A percentile compares a stretch with the other conserved stretches of the same genome.
Conservation (phyloP, 129 eudicot species). For the Logfia minima region DNA sequence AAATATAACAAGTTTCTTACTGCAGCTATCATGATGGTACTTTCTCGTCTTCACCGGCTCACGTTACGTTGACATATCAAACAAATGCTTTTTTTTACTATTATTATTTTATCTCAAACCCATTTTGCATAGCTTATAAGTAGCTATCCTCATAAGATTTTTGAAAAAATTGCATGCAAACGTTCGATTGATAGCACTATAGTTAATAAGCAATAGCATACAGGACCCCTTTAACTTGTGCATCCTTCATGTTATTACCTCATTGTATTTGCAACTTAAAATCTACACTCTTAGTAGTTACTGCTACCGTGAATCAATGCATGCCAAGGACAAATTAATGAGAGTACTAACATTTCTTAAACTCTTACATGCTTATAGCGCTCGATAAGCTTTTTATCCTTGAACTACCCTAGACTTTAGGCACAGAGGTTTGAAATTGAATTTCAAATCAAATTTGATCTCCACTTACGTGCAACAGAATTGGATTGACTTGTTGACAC, state of each 20-base stretch:
- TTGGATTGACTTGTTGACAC: background rate
- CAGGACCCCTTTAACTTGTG: background rate
- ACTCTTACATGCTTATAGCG: no score
- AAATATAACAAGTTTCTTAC: background rate
- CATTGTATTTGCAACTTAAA: background rate
- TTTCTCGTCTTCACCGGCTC: slow-evolving; percentile 7
- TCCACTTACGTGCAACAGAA: background rate
- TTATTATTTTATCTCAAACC: no score
- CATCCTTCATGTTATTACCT: background rate
- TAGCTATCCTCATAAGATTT: background rate
- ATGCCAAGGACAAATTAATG: background rate
- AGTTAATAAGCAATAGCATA: background rate
- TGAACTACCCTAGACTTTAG: background rate
- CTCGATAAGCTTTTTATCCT: no score
- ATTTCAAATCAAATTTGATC: background rate
- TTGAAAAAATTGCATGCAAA: background rate
- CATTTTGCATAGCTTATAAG: background rate
- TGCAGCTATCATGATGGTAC: slow-evolving; percentile 10
- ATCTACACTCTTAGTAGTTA: background rate
- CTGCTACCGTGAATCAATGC: background rate
- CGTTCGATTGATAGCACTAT: background rate
- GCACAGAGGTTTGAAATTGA: background rate
- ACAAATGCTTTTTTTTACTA: background rate
- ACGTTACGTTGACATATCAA: background rate
- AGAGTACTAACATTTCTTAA: no score